Percentiles rank a stretch among this genome's conserved stretches.
phyloP scores from a whole-genome alignment of 352 stramenopile genomes.

The Phytophthora pini region DNA sequence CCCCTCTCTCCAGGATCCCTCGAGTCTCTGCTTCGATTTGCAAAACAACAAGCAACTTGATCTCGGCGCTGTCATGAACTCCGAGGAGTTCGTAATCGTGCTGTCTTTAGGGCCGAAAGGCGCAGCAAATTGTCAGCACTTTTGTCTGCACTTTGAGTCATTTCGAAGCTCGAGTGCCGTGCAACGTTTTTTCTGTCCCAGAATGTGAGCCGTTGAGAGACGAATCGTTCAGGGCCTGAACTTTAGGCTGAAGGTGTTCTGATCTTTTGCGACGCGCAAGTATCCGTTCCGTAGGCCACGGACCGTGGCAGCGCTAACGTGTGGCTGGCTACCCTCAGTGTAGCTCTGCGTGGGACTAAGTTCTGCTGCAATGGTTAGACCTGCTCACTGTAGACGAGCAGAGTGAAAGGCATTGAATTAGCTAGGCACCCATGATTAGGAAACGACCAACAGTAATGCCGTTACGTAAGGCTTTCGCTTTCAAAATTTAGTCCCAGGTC shows the following conservation, averaged over 20 bases:
- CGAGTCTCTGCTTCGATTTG: conserved; percentile 19
- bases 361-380: too few species aligned
- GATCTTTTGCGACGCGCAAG: conserved; percentile 8
- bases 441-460: too few species aligned
- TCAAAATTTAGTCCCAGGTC: too few species aligned
- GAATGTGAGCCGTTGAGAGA: background rate
- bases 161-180: background rate
- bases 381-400: too few species aligned
- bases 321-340: background rate
- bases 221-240: background rate
- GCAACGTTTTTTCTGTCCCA: background rate
- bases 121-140: background rate
- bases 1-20: conserved; percentile 25
- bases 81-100: background rate
- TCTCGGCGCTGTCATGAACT: background rate
- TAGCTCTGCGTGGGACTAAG: too few species aligned
- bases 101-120: background rate
- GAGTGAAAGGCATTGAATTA: too few species aligned
- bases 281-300: background rate
- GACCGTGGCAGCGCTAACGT: background rate
- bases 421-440: too few species aligned
- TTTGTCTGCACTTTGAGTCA: background rate
- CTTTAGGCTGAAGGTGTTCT: background rate
- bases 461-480: too few species aligned
- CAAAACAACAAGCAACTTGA: background rate